Percentiles rank a stretch among this genome's conserved stretches.
Conservation (phyloP, 352 stramenopile species). For the Hyphochytrium catenoides region DNA sequence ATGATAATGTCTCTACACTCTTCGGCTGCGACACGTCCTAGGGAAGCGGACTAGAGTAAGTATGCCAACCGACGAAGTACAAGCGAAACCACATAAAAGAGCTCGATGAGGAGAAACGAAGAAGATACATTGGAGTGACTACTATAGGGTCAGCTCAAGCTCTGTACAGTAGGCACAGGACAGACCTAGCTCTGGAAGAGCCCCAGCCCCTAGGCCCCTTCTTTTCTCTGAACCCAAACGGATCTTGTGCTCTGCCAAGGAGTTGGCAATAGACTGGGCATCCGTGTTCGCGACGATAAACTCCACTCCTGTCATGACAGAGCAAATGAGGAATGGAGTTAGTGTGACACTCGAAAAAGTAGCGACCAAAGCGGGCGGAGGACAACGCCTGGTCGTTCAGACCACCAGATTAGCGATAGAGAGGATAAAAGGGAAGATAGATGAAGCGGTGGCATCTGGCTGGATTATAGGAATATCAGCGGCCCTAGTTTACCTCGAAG, state of each 20-base stretch:
- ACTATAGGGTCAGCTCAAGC: slow-evolving; percentile 16
- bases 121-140: slow-evolving; percentile 28
- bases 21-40: slow-evolving; percentile 44
- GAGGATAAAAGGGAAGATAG: background rate
- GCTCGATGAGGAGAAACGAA: slow-evolving; percentile 11
- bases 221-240: slow-evolving; percentile 55
- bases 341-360: no score
- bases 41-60: slow-evolving; percentile 23
- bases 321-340: no score
- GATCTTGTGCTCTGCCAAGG: slow-evolving; percentile 46
- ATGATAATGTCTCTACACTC: slow-evolving; percentile 68
- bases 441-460: no score
- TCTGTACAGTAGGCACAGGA: slow-evolving; percentile 12
- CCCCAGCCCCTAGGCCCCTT: slow-evolving; percentile 45
- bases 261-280: slow-evolving; percentile 59
- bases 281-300: slow-evolving; percentile 91
- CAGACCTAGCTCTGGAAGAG: slow-evolving; percentile 36
- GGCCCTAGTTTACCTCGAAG: slow-evolving; percentile 15
- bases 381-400: slow-evolving; percentile 6
- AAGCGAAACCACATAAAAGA: background rate
- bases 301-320: slow-evolving; percentile 47
- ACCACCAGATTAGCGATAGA: background rate
- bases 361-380: no score
- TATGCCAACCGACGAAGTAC: slow-evolving; percentile 15
- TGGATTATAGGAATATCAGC: no score